Conservation (phyloP, 129 eudicot genomes). For the Saposhnikovia divaricata region DNA sequence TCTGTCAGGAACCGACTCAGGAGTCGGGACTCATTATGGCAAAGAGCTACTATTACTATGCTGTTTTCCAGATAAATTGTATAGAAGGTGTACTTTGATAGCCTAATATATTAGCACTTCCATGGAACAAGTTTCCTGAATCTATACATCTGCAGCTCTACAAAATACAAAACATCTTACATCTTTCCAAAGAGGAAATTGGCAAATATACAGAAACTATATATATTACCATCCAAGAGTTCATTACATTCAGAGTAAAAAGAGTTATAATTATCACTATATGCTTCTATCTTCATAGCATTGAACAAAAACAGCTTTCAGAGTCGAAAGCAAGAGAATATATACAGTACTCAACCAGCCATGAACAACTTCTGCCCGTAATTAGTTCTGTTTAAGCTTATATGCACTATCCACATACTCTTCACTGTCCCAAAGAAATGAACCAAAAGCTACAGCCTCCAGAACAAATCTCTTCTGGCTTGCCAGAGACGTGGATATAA, state of each 20-base stretch:
- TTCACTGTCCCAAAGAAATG: slow-evolving; percentile 81
- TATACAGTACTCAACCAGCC: slow-evolving; percentile 14
- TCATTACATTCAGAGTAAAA: background rate
- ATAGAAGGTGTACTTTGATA: too few relatives aligned
- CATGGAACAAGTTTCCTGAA: background rate
- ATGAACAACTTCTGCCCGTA: background rate
- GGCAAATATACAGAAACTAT: background rate
- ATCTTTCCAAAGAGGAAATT: background rate
- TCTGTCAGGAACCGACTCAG: too few relatives aligned
- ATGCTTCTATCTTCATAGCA: slow-evolving; percentile 8
- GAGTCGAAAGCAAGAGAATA: slow-evolving; percentile 6
- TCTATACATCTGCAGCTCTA: background rate
- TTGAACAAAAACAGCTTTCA: background rate
- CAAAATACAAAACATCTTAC: too few relatives aligned
- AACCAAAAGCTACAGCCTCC: slow-evolving; percentile 88
- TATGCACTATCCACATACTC: slow-evolving; percentile 54
- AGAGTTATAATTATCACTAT: background rate
- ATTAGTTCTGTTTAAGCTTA: slow-evolving; percentile 51
- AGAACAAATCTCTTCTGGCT: slow-evolving; percentile 67
- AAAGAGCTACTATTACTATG: too few relatives aligned
- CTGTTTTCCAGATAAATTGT: too few relatives aligned
- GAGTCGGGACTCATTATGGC: too few relatives aligned
- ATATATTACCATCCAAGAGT: background rate
- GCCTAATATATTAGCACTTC: too few relatives aligned
- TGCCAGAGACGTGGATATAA: slow-evolving; percentile 61